phyloP scores from a whole-genome alignment of 257 asterid species.

The Gentiana dahurica region DNA sequence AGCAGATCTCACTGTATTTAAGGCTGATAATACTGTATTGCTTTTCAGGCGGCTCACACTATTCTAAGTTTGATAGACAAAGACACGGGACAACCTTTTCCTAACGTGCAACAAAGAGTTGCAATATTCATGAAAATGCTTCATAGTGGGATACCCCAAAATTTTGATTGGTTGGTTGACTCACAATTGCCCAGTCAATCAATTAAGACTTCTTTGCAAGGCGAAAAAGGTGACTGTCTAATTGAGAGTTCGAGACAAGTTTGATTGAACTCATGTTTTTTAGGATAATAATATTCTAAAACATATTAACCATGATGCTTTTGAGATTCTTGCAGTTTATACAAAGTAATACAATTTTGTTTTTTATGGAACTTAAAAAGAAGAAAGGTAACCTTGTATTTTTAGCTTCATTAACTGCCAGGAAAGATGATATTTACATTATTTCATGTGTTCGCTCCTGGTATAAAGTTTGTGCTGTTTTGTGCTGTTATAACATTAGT shows the following conservation, averaged over 20 bases:
- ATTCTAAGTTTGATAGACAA: constrained; percentile 80
- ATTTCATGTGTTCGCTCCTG: background rate
- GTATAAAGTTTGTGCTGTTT: background rate
- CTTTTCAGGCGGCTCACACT: constrained; percentile 90
- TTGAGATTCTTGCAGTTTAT: background rate
- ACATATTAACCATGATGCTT: background rate
- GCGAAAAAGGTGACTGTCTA: constrained; percentile 16
- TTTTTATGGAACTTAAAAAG: background rate
- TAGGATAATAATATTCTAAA: background rate
- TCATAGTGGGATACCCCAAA: constrained; percentile 72
- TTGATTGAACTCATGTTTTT: background rate
- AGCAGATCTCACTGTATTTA: constrained; percentile 5
- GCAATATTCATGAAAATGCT: constrained; percentile 79
- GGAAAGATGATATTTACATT: background rate
- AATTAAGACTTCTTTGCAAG: constrained; percentile 20
- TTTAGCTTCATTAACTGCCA: constrained; percentile 1
- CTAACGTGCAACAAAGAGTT: constrained; percentile 54
- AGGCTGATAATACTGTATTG: constrained; percentile 18
- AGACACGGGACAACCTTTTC: constrained; percentile 63
- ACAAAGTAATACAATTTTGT: background rate
- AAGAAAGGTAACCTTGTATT: background rate
- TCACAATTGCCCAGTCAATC: constrained; percentile 28
- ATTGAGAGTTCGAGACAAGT: background rate
- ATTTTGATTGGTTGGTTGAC: constrained; percentile 46
- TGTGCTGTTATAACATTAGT: background rate